A percentile compares a stretch with the other conserved stretches of the same genome.
These are phyloP conservation scores for Eimeria praecox DNA, from an alignment of 169 alveolate species.

Conservation along the genomic window DNA sequence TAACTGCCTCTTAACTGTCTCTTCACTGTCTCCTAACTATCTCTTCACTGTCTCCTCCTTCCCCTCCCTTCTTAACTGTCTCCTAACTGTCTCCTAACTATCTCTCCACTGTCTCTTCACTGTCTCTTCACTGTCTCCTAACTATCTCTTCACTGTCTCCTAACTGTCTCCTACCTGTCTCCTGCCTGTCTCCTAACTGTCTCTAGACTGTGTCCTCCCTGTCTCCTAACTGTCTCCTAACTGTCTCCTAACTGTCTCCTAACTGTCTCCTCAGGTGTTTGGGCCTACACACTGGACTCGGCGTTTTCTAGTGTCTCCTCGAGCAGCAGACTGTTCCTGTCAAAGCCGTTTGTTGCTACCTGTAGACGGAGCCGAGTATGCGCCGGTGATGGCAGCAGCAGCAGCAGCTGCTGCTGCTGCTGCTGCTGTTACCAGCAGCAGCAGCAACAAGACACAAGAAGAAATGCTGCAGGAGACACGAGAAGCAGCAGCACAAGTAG, in stretches of 20 bases:
- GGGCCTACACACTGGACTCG: constrained; percentile 51
- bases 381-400: constrained; percentile 26
- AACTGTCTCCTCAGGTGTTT: constrained; percentile 12
- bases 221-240: not conserved
- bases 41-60: not conserved
- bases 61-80: not conserved
- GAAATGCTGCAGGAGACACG: not conserved
- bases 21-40: constrained; percentile 27
- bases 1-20: not conserved
- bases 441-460: constrained; percentile 6
- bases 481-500: constrained; percentile 22
- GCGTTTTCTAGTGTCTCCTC: constrained; percentile 41
- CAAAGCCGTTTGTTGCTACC: constrained; percentile 48
- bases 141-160: not conserved
- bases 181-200: no score
- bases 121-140: constrained; percentile 22
- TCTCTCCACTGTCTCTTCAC: no score
- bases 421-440: constrained; percentile 22
- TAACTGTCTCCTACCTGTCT: not conserved
- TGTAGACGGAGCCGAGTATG: constrained; percentile 26
- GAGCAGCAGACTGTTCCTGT: constrained; percentile 5
- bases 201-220: not conserved
- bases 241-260: constrained; percentile 1
- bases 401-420: constrained; percentile 24
- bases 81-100: not conserved